Base-by-base conservation (phyloP, 2,329 filamentous ascomycete genomes). In the Cylindrodendrum hubeiense region DNA sequence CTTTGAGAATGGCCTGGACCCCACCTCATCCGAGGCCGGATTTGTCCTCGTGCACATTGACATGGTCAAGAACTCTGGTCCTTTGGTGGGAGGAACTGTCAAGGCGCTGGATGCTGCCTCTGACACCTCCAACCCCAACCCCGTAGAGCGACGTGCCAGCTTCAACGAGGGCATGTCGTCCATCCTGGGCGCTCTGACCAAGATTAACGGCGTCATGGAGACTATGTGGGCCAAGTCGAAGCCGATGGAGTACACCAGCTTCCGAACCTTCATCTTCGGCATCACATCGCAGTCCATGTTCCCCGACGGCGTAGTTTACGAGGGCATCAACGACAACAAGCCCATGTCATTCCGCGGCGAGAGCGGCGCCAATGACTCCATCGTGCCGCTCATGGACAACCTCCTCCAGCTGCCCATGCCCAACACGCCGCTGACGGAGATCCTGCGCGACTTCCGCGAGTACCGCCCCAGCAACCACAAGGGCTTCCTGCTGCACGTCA, bases 31-130 rank as follows among this genome's bases (percentile, higher is more conserved):
- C 8, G 95, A 98, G 79, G 95, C 95, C 1, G 95, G 95, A 53
- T 98, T 98, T 78, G 94, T 98, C n/a, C 87, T 98, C 13, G 95
- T 96, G 5, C 95, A 98, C 79, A 90, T 98, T 55, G 94, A 97
- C 80, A 98, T 98, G 95, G 95, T 97, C 53, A 91, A 90, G 77
- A 90, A 97, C 79, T 95, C 94, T 0, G 91, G 91, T 0, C 88
- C 89, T 1, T 85, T 98, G 2, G 90, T 98, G 50, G 86, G 88
- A 44, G 93, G 93, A 33, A 88, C 90, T 4, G 85, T 93, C 50
- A 85, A 89, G 55, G 87, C 91, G 54, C 85, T 97, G 24, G 86
- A 91, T 33, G 82, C 85, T n/a, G 75, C 71, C 5, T 71, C 78
- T 58, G 73, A 68, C 9, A 26, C 71, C 30, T 79, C 83, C 54